Conservation (phyloP, 2,329 filamentous ascomycete species). For the Hypoxylon sp. region DNA sequence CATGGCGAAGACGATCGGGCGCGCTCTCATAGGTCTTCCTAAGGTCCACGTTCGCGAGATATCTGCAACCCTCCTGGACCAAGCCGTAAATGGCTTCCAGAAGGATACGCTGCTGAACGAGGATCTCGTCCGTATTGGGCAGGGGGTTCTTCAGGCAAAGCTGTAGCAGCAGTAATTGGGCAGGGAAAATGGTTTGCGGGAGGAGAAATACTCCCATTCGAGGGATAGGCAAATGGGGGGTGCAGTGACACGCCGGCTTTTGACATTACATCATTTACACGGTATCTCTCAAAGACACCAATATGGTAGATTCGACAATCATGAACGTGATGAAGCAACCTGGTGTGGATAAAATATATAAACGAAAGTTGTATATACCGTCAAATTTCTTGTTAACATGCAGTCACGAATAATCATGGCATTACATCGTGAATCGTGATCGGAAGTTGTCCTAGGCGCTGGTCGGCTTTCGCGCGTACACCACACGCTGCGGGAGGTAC, state of each 20-base stretch:
- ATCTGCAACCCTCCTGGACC: background rate
- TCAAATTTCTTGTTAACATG: conserved; percentile 5
- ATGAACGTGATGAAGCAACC: background rate
- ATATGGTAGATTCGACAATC: background rate
- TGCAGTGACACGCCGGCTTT: too few species aligned
- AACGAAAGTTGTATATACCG: conserved; percentile 4
- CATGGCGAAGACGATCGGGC: background rate
- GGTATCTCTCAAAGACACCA: too few species aligned
- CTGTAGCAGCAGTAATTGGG: too few species aligned
- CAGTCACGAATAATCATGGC: background rate
- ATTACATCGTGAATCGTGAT: conserved; percentile 14
- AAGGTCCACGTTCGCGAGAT: background rate
- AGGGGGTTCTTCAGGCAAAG: too few species aligned
- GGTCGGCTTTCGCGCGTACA: conserved; percentile 34
- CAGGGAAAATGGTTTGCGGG: too few species aligned
- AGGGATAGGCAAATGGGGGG: too few species aligned
- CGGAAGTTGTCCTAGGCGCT: background rate
- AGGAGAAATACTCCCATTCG: too few species aligned
- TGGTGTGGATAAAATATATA: background rate
- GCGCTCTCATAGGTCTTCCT: background rate
- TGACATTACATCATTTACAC: too few species aligned
- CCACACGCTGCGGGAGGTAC: conserved; percentile 32
- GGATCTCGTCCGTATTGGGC: too few species aligned
- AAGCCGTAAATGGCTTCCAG: background rate
- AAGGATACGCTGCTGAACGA: background rate